Evolutionary conservation across 2,329 filamentous ascomycete species (phyloP), one percentile per base, ranked within the genome.

Genomic region (Aspergillus sp.): DNA sequence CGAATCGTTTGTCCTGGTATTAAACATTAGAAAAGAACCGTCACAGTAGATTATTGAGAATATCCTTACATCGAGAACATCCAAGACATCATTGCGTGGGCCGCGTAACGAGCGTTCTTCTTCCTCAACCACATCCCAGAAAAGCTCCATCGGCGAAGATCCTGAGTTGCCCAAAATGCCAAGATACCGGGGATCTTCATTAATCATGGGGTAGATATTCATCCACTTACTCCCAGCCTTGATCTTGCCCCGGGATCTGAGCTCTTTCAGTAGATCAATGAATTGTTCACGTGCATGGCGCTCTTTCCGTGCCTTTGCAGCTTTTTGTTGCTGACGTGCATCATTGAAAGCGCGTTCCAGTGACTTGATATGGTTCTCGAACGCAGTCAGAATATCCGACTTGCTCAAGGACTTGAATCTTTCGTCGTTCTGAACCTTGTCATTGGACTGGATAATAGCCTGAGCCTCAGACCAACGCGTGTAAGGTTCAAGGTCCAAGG

Each of bases 121-220:
- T 69, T 96, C 91, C 69, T 97, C 94, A 22, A 97, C 81, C 45
- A 92, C 79, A 69, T 99, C 94, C 90, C 93, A 96, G 76, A 99
- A 97, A 6, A 99, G 79, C 65, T 97, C 91, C 59, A 96, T 81
- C 13, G 94, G 90, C 4, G 84, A 88, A 4, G 92, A 96, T 51
- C 93, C 92, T 53, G 82, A 74, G 67, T 95, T 90, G 47, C 91
- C 92, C 54, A 92, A 82, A 79, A 96, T 90, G 58, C 84, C 85
- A 62, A 79, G 81, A 72, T 96, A 97, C 60, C 92, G 89, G 45
- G 87, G 82, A 65, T 99, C 94, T 50, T 88, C 79, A 62, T 89
- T 83, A 60, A 99, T 82, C 45, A 87, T 69, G 0, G 88, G 84
- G 60, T 88, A 79, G 57, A 97, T 80, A 53, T 91, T 83, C 71